phyloP scores from a whole-genome alignment of 495 filamentous ascomycete genomes.

The Penicillium mononematosum region DNA sequence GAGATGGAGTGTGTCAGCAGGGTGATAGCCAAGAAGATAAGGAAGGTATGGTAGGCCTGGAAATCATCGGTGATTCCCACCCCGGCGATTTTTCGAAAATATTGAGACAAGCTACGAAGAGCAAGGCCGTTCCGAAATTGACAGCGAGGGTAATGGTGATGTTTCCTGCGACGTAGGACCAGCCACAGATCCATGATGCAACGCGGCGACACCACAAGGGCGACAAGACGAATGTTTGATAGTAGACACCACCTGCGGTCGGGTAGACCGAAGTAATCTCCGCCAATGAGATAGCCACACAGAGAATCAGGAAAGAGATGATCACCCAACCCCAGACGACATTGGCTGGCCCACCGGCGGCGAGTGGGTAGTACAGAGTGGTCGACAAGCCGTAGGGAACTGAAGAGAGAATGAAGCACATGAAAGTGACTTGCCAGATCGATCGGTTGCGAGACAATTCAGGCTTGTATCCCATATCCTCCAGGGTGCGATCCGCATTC shows the following conservation, averaged over 20 bases:
- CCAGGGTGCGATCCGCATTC: constrained; percentile 27
- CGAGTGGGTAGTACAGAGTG: constrained; percentile 62
- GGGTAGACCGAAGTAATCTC: constrained; percentile 72
- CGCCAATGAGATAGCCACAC: constrained; percentile 63
- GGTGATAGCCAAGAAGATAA: constrained; percentile 61
- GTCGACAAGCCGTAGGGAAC: constrained; percentile 62
- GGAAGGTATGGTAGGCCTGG: constrained; percentile 45
- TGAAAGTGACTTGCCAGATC: constrained; percentile 37
- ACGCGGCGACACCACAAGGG: constrained; percentile 53
- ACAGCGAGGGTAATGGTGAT: constrained; percentile 49
- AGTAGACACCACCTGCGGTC: constrained; percentile 63
- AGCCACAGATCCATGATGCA: constrained; percentile 64
- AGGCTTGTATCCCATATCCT: constrained; percentile 54
- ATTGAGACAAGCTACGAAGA: constrained; percentile 27
- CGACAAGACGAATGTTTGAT: constrained; percentile 62
- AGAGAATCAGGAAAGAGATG: constrained; percentile 61
- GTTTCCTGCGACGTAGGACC: constrained; percentile 69
- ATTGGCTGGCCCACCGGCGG: constrained; percentile 58
- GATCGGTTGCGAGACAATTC: constrained; percentile 54
- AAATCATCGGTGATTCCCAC: constrained; percentile 28
- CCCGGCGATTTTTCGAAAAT: constrained; percentile 42
- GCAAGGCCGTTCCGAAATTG: constrained; percentile 32
- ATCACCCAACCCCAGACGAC: constrained; percentile 65
- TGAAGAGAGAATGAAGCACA: constrained; percentile 50
- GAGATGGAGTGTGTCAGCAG: constrained; percentile 36